Percentiles rank a stretch among this genome's conserved stretches.
Conservation (phyloP, 768 basidiomycete genomes). For the Mycena polygramma region DNA sequence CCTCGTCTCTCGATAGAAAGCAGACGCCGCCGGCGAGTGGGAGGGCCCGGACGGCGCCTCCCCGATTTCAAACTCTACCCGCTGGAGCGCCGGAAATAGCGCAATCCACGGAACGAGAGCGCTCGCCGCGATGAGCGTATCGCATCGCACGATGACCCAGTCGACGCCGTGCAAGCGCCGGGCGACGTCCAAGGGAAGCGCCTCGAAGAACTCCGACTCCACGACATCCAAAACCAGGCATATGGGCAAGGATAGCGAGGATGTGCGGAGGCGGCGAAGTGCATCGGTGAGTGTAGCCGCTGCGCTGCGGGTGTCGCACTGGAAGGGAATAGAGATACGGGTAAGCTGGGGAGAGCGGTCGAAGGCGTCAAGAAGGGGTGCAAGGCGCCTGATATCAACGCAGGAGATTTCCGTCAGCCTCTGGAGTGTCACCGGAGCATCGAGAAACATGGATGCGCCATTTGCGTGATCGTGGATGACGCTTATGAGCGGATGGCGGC, state of each 20-base stretch:
- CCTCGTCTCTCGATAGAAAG: constrained; percentile 12
- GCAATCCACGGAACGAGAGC: constrained; percentile 5
- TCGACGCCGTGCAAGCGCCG: constrained; percentile 17
- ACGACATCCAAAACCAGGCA: constrained; percentile 9
- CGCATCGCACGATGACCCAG: constrained; percentile 10
- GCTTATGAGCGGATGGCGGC: constrained; percentile 10
- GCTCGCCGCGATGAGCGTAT: constrained; percentile 3
- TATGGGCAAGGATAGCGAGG: constrained; percentile 5
- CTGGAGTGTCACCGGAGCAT: constrained; percentile 9
- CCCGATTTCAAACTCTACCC: neutral
- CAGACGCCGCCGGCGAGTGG: neutral
- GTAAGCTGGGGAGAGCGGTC: constrained; percentile 12
- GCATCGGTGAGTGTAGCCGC: constrained; percentile 4
- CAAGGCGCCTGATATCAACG: neutral
- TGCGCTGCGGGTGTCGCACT: constrained; percentile 7
- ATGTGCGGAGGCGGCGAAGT: constrained; percentile 6
- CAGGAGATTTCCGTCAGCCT: constrained; percentile 2
- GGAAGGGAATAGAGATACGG: constrained; percentile 8
- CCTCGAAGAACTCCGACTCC: constrained; percentile 4
- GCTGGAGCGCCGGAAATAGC: constrained; percentile 7
- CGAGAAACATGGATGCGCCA: constrained; percentile 7
- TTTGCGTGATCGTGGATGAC: neutral
- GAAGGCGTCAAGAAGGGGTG: constrained; percentile 18
- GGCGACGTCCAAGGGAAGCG: constrained; percentile 1
- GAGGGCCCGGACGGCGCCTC: neutral